Evolutionary conservation across 1,284 basidiomycete genomes (phyloP), one percentile per base, ranked within the genome.

Genomic region (Melampsora larici-populina): DNA sequence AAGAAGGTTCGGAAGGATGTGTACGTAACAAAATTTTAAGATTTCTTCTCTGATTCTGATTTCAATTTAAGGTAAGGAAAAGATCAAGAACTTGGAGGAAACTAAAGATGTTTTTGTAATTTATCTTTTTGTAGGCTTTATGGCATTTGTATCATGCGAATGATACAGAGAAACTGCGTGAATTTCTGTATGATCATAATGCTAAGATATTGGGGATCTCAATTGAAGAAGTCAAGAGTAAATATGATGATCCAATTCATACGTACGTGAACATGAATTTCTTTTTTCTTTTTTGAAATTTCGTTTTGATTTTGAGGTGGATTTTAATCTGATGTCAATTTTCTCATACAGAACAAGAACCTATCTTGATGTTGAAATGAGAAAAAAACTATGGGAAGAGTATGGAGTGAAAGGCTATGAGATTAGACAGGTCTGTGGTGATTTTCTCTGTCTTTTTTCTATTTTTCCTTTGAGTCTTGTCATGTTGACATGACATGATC

Each of bases 101-200:
- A 70, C 31, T 9, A 9, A 21, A 55, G 31, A 29, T 31, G 36
- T 24, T 26, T 46, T 26, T 21, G 6, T 0, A 21, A 29, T n/a
- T 17, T 24, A 49, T 5, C 18, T 33, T 66, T 31, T 46, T 66
- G 21, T 74, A 76, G 21, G 82, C 82, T 15, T 80, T 80, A 0
- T 82, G 82, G 82, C 81, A 82, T 69, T 80, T 82, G 48, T 82
- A 82, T 66, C 78, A 79, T 21, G 81, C 82, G 9, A 67, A 79
- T 48, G 81, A 82, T 70, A 79, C 82, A 7, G 78, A 80, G 66
- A 63, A 21, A 17, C 51, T 82, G 4, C 80, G 82, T 17, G 67
- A 64, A 9, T 82, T 82, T 60, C 49, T 82, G 26, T 78, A 80
- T 21, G 73, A 80, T 18, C 69, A 80, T 58, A 46, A 80, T 62